Evolutionary conservation across 129 eudicot genomes (phyloP), one percentile per base, ranked within the genome.

Genomic region (Logfia minima): DNA sequence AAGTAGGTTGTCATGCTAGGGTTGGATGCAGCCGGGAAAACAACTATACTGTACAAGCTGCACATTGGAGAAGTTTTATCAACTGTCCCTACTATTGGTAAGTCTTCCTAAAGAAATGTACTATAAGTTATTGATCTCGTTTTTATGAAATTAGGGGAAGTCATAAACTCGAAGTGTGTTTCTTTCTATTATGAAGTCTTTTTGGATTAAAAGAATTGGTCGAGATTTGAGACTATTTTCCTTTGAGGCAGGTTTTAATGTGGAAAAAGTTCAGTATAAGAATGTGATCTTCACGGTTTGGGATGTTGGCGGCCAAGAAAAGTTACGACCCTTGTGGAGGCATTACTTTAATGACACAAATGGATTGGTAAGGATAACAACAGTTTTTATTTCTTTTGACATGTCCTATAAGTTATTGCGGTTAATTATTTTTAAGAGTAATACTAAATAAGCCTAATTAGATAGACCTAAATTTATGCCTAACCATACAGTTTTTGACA

Each of bases 241-340:
- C 52, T 75, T 68, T n/a, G 59, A 8, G 84, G 79, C 83, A 95
- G 99, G 99, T 84, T 95, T 95, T 84, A 95, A 95, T 82, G 99
- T 95, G 72, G 99, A 95, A 87, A 95, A 95, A 79, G 99, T 95
- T 73, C 99, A 91, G 87, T 93, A 93, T 70, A 93, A 93, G 86
- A 93, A 93, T 86, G 98, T 91, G 78, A 70, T 88, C 39, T 93
- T 93, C 84, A 93, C 98, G 17, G 98, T 93, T 55, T 93, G 98
- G 98, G 98, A 93, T 89, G 98, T 93, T 21, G 98, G 97, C 5
- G 98, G 98, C 45, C 98, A 93, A 87, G 97, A 93, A 83, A 91
- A 93, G 80, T 81, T 93, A 65, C 88, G 98, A 71, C 98, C 98
- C 67, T 80, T 93, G 35, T 93, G 98, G 98, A 90, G 97, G 92